Base-by-base conservation (phyloP, 1,284 basidiomycete genomes). In the Volvariella surrecta region DNA sequence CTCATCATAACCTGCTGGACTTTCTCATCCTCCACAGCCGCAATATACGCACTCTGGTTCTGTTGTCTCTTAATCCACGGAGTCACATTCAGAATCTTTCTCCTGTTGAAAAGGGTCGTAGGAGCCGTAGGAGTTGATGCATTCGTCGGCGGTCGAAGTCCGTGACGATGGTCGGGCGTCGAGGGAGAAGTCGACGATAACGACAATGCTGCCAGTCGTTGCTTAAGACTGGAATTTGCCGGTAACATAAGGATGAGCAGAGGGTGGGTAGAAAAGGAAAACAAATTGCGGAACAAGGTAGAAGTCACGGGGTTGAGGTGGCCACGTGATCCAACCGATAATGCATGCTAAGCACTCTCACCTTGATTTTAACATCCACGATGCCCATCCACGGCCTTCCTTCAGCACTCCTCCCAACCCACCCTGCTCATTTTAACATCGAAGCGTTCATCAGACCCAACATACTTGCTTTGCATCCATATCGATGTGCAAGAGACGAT, bases 401-500 rank as follows among this genome's bases (percentile, higher is more conserved):
- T 9, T 15, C 30, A 15, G 9, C 30, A 15, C 15, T 31, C 9
- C 15, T 9, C 30, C 30, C 30, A 15, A 31, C 30, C 9, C 15
- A 9, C 15, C 30, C 30, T 9, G 30, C 30, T 31, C 30, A 31
- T 65, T 94, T 94, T 58, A 68, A 81, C 55, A 82, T 94, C 48
- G 80, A 88, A 64, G 62, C 67, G n/a, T 79, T 91, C 45, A 88
- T 98, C 54, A 78, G 95, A 20, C 87, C 89, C 13, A 99, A 99
- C 60, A 97, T 99, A 55, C 83, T 97, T 44, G 68, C 89, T 1
- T 71, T 99, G 15, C 80, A 86, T 48, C 96, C 96, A 0, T 99
- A 99, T 66, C 82, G 94, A 22, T 97, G 92, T 56, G 96, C 96
- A 1, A 74, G 95, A 43, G 96, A 99, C 58, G 95, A 99, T 68